Evolutionary conservation across 1,139 yeast genomes (phyloP).

Genomic region (Scheffersomyces quercinus): DNA sequence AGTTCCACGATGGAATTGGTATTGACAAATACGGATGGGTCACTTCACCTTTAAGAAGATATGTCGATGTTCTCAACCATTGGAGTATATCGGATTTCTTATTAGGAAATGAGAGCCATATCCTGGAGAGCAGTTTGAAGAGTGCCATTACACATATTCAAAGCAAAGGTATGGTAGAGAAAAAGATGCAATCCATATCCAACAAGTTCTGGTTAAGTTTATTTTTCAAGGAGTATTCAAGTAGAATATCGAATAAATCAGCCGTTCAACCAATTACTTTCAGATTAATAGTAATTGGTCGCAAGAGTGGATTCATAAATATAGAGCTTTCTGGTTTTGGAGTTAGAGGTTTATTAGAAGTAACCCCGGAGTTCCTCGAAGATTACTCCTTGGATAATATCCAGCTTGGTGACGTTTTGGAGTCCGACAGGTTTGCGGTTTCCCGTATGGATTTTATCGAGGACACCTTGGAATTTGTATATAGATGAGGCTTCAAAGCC

Average conservation of each 20-base stretch:
- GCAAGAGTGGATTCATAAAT: conserved; percentile 21
- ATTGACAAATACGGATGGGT: conserved; percentile 65
- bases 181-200: conserved; percentile 26
- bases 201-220: conserved; percentile 42
- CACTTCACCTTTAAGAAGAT: conserved; percentile 88
- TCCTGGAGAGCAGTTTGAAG: conserved; percentile 13
- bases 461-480: conserved; percentile 27
- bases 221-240: conserved; percentile 31
- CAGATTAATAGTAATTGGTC: conserved; percentile 25
- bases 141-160: conserved; percentile 31
- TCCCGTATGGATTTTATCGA: conserved; percentile 35
- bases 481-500: conserved; percentile 1
- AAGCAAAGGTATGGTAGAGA: conserved; percentile 29
- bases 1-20: conserved; percentile 67
- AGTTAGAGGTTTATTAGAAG: conserved; percentile 26
- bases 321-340: conserved; percentile 31
- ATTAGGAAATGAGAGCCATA: conserved; percentile 6
- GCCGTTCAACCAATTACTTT: conserved; percentile 21
- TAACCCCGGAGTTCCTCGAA: conserved; percentile 19
- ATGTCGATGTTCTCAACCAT: conserved; percentile 79
- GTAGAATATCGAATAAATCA: conserved; percentile 14
- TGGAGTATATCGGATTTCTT: conserved; percentile 43
- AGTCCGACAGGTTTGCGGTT: conserved; percentile 19
- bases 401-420: conserved; percentile 24
- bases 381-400: conserved; percentile 20